Evolutionary conservation across 306 rosid genomes (phyloP).

Genomic region (Prunus mira): DNA sequence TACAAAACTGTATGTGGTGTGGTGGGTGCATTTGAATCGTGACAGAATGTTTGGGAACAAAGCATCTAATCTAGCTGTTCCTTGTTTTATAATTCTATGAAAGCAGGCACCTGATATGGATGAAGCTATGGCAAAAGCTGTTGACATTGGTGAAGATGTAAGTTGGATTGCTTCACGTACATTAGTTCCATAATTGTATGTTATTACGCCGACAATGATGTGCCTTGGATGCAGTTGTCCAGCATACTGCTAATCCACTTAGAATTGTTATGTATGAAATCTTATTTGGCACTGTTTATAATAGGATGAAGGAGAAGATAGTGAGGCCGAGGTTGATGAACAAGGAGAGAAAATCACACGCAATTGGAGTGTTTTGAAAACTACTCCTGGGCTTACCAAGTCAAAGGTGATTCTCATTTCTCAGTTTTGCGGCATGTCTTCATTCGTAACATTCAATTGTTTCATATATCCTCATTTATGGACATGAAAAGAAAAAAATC

Average conservation of each 20-base stretch:
- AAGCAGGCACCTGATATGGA: slow-evolving; percentile 77
- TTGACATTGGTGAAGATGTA: slow-evolving; percentile 95
- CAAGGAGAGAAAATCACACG: slow-evolving; percentile 62
- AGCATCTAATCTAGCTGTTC: neutral
- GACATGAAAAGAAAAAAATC: neutral
- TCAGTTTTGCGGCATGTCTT: slow-evolving; percentile 3
- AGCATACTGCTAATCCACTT: slow-evolving; percentile 1
- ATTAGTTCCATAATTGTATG: slow-evolving; percentile 1
- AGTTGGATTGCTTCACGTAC: slow-evolving; percentile 33
- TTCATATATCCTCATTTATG: neutral
- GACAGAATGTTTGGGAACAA: neutral
- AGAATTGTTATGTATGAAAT: slow-evolving; percentile 17
- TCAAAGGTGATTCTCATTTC: slow-evolving; percentile 55
- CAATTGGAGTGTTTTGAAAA: slow-evolving; percentile 93
- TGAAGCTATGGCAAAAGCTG: slow-evolving; percentile 89
- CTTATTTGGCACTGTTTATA: slow-evolving; percentile 11
- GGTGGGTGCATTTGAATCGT: neutral
- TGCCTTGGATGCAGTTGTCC: slow-evolving; percentile 2
- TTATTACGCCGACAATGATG: neutral
- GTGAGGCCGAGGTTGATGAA: slow-evolving; percentile 59
- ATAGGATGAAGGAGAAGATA: slow-evolving; percentile 79
- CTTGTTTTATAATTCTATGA: slow-evolving; percentile 15
- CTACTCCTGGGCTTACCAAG: slow-evolving; percentile 62
- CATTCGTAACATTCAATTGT: neutral
- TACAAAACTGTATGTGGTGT: neutral